These are phyloP conservation scores for Talaromyces sp. DNA, from an alignment of 2,329 filamentous ascomycete species.

Conservation along the genomic window DNA sequence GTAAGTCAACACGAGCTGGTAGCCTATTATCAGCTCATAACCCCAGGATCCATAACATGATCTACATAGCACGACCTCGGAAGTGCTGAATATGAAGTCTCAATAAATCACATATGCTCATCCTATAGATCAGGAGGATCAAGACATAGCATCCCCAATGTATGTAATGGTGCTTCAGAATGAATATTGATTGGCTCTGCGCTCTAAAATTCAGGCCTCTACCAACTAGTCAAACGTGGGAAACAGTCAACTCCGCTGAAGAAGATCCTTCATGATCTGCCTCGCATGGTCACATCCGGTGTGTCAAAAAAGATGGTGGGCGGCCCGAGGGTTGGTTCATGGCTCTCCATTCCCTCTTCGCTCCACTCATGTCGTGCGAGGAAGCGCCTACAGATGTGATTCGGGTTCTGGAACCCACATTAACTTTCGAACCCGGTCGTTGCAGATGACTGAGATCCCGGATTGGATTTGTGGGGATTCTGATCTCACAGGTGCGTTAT, in stretches of 20 bases:
- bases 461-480: slow-evolving; percentile 3
- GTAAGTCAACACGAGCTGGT: too few species aligned
- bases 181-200: too few species aligned
- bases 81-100: too few species aligned
- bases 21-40: too few species aligned
- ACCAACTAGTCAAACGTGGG: not conserved
- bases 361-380: slow-evolving; percentile 12
- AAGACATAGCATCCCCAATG: too few species aligned
- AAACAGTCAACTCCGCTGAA: slow-evolving; percentile 1
- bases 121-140: too few species aligned
- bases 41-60: too few species aligned
- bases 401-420: slow-evolving; percentile 11
- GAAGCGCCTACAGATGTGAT: slow-evolving; percentile 14
- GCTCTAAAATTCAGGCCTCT: not conserved
- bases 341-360: not conserved
- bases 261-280: slow-evolving; percentile 20
- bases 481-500: slow-evolving; percentile 12
- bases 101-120: too few species aligned
- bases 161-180: too few species aligned
- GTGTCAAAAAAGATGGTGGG: slow-evolving; percentile 12
- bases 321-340: slow-evolving; percentile 11
- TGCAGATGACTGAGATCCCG: slow-evolving; percentile 22
- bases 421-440: slow-evolving; percentile 19
- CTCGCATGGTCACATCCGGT: slow-evolving; percentile 20
- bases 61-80: too few species aligned